Base-by-base conservation (phyloP, 83 land plant genomes). In the Picea engelmannii region DNA sequence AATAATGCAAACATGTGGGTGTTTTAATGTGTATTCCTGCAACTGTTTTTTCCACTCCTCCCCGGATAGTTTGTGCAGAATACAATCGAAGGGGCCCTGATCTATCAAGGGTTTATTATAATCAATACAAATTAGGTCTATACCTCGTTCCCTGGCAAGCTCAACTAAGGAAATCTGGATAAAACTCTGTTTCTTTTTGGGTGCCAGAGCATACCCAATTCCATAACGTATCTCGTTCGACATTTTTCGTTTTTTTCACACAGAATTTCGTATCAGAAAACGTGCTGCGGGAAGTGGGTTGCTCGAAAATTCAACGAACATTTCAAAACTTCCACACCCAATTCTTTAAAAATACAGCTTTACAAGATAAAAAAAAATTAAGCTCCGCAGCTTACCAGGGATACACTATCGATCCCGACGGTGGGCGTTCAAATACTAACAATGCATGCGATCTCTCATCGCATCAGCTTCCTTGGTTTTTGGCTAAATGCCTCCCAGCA, bases 1-100 rank as follows among this genome's bases (percentile, higher is more conserved):
- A 77, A 96, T 65, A 47, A 96, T 71, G 62, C 82, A 44, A 52
- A 86, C 88, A 16, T 73, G 66, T 9, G 99, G 98, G 81, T 89
- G 63, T 40, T 75, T 79, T 35, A 2, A 35, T 35, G 38, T 35
- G 1, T 35, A 35, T 35, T 88, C 87, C 17, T 44, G 23, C 80
- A 95, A 84, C 82, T 93, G 82, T 6, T 71, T 27, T 79, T 12
- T 86, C 99, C 99, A 96, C 5, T 83, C 84, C 27, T 84, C 82
- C 47, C 91, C 95, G 80, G 78, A 81, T 59, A 92, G 84, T 87
- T 96, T 96, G 92, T 96, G 99, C 66, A 96, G 78, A 78, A 96
- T 81, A 86, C 93, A 95, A 75, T 96, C 90, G 87, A 95, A 96
- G 9, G 98, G 99, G 6, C 96, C 96, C 63, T 95, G 98, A 3